These are phyloP conservation scores for Entomophthora muscae DNA, from an alignment of 371 early-diverging fungal species.

Conservation along the genomic window DNA sequence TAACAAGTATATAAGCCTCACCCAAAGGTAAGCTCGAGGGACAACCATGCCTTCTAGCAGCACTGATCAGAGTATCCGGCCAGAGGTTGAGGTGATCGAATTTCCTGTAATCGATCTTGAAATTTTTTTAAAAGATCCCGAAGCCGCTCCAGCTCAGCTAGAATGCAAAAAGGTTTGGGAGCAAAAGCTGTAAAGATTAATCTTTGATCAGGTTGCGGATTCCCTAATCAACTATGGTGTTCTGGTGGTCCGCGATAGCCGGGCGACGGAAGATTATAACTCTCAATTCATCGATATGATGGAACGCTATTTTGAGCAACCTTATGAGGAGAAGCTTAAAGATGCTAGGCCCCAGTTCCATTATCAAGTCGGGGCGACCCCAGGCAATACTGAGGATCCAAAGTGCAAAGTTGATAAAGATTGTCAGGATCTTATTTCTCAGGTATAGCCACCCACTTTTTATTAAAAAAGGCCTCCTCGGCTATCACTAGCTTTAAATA, in stretches of 20 bases:
- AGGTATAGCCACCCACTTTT: neutral
- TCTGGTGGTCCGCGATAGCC: constrained; percentile 38
- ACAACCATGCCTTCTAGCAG: no score
- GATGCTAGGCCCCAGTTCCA: constrained; percentile 37
- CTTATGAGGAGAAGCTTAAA: constrained; percentile 26
- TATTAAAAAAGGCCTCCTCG: no score
- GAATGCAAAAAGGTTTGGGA: constrained; percentile 22
- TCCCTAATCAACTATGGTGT: constrained; percentile 41
- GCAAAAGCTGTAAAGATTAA: neutral
- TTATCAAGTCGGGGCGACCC: constrained; percentile 46
- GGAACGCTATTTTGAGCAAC: constrained; percentile 46
- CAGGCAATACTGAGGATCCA: constrained; percentile 41
- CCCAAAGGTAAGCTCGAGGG: no score
- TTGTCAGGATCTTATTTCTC: constrained; percentile 28
- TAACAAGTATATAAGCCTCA: no score
- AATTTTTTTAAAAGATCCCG: constrained; percentile 25
- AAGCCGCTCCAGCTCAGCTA: constrained; percentile 20
- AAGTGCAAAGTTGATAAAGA: constrained; percentile 34
- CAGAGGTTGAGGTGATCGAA: neutral
- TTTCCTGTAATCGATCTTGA: constrained; percentile 35
- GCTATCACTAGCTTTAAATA: no score
- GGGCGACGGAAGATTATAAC: constrained; percentile 25
- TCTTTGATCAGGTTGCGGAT: constrained; percentile 27
- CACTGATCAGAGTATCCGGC: neutral
- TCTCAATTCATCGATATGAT: constrained; percentile 22